These are phyloP conservation scores for Phytophthora citricola DNA, from an alignment of 352 stramenopile genomes.

Conservation along the genomic window DNA sequence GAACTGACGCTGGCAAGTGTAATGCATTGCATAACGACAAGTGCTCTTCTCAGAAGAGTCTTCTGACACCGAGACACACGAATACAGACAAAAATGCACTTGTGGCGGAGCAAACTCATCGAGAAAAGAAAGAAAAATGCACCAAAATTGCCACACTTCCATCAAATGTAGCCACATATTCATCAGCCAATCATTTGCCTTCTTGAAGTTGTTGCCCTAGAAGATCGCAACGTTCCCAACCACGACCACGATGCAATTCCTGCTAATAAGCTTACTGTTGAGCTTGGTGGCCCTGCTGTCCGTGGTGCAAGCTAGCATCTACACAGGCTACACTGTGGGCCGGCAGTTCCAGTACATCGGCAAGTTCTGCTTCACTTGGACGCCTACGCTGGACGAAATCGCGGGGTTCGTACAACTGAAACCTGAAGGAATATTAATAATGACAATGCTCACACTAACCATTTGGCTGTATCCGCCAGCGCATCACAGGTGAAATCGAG, in stretches of 20 bases:
- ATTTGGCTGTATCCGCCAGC: conserved; percentile 29
- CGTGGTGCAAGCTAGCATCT: conserved; percentile 42
- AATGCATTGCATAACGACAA: neutral
- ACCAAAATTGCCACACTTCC: conserved; percentile 17
- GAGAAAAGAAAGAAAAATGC: no score
- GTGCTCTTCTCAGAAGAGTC: neutral
- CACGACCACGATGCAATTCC: conserved; percentile 13
- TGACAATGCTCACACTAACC: neutral
- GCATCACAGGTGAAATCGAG: conserved; percentile 66
- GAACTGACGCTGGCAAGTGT: conserved; percentile 6
- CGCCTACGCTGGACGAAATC: conserved; percentile 60
- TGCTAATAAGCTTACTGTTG: conserved; percentile 19
- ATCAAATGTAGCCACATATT: neutral
- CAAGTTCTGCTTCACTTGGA: conserved; percentile 87
- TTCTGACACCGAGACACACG: conserved; percentile 16
- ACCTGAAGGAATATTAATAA: neutral
- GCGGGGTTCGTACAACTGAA: conserved; percentile 42
- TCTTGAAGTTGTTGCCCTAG: conserved; percentile 31
- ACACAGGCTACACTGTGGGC: conserved; percentile 67
- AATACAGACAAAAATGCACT: neutral
- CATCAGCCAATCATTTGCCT: conserved; percentile 23
- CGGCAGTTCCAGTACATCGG: conserved; percentile 81
- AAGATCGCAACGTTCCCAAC: conserved; percentile 24
- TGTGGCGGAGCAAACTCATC: neutral
- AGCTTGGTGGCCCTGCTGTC: conserved; percentile 4